Evolutionary conservation across 108 stramenopile genomes (phyloP).

Genomic region (Skeletonema potamos): DNA sequence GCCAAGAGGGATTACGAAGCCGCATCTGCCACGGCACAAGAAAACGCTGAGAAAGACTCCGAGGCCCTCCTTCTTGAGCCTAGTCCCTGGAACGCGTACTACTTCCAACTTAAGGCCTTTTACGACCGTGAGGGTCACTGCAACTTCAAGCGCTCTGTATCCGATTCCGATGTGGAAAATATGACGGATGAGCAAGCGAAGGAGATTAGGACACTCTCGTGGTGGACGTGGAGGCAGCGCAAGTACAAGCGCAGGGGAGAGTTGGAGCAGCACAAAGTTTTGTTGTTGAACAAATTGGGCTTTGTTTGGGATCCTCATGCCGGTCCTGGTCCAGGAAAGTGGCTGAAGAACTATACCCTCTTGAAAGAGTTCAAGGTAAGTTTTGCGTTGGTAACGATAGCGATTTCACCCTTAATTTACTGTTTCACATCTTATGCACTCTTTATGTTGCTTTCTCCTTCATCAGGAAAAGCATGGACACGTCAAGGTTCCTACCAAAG

Average conservation of each 20-base stretch:
- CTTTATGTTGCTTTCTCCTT: not conserved
- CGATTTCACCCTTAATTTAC: not conserved
- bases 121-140: slow-evolving; percentile 36
- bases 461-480: slow-evolving; percentile 24
- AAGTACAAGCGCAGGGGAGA: slow-evolving; percentile 36
- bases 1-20: slow-evolving; percentile 11
- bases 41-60: slow-evolving; percentile 20
- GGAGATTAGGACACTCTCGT: slow-evolving; percentile 26
- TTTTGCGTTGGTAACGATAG: not conserved
- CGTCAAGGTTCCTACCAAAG: slow-evolving; percentile 30
- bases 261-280: slow-evolving; percentile 30
- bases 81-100: slow-evolving; percentile 36
- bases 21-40: slow-evolving; percentile 2
- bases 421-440: not conserved
- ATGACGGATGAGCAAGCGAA: slow-evolving; percentile 22
- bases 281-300: slow-evolving; percentile 17
- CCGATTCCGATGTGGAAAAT: slow-evolving; percentile 20
- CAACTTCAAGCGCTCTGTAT: slow-evolving; percentile 40
- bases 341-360: slow-evolving; percentile 25
- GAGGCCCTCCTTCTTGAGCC: slow-evolving; percentile 33
- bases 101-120: slow-evolving; percentile 17
- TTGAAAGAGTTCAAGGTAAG: slow-evolving; percentile 32
- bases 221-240: slow-evolving; percentile 44
- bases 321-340: slow-evolving; percentile 41
- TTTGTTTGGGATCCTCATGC: slow-evolving; percentile 43